Evolutionary conservation across 2,329 filamentous ascomycete genomes (phyloP).

Genomic region (Cercospora sp.): DNA sequence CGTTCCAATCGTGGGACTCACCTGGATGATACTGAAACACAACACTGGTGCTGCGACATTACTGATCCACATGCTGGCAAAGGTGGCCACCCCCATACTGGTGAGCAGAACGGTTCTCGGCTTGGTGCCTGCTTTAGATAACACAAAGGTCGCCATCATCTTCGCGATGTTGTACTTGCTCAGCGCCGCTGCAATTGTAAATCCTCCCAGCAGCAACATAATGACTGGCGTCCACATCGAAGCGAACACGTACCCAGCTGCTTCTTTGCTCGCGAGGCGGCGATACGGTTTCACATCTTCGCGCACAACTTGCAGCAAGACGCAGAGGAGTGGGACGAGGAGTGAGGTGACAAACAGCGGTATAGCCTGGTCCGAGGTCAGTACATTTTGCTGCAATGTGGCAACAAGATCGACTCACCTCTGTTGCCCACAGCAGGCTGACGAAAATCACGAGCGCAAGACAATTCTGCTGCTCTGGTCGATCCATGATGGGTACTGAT

Average conservation of each 20-base stretch:
- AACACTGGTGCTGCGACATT: constrained; percentile 96
- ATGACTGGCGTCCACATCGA: constrained; percentile 99
- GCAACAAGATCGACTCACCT: constrained; percentile 55
- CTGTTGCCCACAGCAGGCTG: constrained; percentile 92
- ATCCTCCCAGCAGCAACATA: constrained; percentile 94
- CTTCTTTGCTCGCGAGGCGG: constrained; percentile 75
- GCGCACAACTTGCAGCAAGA: constrained; percentile 80
- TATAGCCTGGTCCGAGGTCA: constrained; percentile 65
- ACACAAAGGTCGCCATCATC: constrained; percentile 90
- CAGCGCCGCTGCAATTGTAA: constrained; percentile 89
- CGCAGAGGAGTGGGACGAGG: constrained; percentile 88
- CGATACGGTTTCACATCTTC: constrained; percentile 68
- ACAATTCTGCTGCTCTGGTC: constrained; percentile 91
- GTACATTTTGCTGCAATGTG: neutral
- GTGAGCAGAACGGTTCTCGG: constrained; percentile 88
- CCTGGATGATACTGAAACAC: constrained; percentile 85
- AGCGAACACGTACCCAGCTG: constrained; percentile 81
- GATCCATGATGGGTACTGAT: constrained; percentile 76
- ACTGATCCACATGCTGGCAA: constrained; percentile 98
- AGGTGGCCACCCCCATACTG: constrained; percentile 97
- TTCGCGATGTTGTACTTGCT: constrained; percentile 99
- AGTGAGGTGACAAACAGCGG: constrained; percentile 95
- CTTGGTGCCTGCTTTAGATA: constrained; percentile 92
- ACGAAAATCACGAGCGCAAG: constrained; percentile 91
- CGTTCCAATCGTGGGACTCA: neutral